These are phyloP conservation scores for Bretschneidera sinensis DNA, from an alignment of 345 rosid species.

Conservation along the genomic window DNA sequence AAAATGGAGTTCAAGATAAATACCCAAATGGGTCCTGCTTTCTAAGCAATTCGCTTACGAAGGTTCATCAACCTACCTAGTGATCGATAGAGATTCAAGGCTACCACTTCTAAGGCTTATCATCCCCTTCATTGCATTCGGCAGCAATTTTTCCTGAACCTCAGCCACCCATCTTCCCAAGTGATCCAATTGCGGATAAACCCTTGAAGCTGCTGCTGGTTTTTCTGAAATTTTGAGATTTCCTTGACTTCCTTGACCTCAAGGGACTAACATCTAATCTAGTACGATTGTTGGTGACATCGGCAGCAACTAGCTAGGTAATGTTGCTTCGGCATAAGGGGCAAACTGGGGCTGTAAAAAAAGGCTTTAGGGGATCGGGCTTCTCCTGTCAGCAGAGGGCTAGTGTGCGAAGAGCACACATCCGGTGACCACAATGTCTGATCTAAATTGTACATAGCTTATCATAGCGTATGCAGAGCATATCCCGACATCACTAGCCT, in stretches of 20 bases:
- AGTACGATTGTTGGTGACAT: conserved; percentile 17
- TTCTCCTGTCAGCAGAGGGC: conserved; percentile 1
- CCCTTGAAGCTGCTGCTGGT: conserved; percentile 56
- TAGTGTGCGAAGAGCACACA: too few relatives aligned
- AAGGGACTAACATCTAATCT: conserved; percentile 30
- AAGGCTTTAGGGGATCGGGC: conserved; percentile 15
- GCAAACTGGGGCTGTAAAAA: conserved; percentile 20
- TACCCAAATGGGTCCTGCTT: not conserved
- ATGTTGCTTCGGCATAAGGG: conserved; percentile 27
- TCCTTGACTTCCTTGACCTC: conserved; percentile 33
- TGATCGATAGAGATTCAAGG: not conserved
- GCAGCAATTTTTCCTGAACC: conserved; percentile 38
- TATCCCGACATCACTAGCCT: too few relatives aligned
- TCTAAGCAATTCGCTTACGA: not conserved
- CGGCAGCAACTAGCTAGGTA: conserved; percentile 17
- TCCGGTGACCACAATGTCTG: too few relatives aligned
- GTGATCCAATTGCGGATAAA: conserved; percentile 40
- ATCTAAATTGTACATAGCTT: too few relatives aligned
- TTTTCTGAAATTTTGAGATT: conserved; percentile 38
- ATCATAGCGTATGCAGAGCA: too few relatives aligned
- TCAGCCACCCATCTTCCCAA: conserved; percentile 34
- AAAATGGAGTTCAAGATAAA: conserved; percentile 9
- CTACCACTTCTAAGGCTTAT: conserved; percentile 23
- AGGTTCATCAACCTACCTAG: not conserved
- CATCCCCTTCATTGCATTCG: conserved; percentile 32